Base-by-base conservation (phyloP, 805 yeast genomes). In the Barnettozyma wickerhamii region DNA sequence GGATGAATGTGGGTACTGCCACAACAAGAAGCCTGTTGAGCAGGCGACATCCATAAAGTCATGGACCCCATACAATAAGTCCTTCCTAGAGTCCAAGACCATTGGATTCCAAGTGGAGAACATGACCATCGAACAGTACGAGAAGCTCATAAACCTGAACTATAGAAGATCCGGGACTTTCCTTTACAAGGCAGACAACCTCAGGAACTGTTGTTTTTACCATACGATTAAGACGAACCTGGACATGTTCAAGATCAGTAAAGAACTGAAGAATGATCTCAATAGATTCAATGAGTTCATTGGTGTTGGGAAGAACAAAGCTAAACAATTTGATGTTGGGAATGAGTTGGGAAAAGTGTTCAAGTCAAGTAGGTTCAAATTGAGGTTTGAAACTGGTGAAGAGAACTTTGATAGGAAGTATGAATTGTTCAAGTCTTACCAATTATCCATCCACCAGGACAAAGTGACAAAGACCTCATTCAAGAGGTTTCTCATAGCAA, bases 141-240 rank as follows among this genome's bases (percentile, higher is more conserved):
- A 85, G 53, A 54, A 50, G 17, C 56, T 85, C 48, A 76, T 90
- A 51, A 80, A 87, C 50, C 64, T 69, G 49, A 95, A 95, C 2
- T 88, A 75, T 55, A 74, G 95, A 58, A 66, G 97, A 40, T 83
- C 93, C 24, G 96, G 96, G 0, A 58, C 62, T 2, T 84, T 77
- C 48, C 46, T 83, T 7, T 84, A 77, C 55, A 74, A 71, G 52
- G 78, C 85, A 1, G 96, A 90, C 56, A 59, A 77, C 46, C 54
- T 83, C 23, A 60, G 89, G 30, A 77, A 77, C 31, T 89, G 97
- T 56, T 89, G 97, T 52, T 70, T 90, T 17, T 71, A 80, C 59
- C 86, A 77, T 57, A 82, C 96, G 0, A 85, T 89, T 14, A 60
- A 96, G 39, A 79, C 95, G 0, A 66, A 66, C 18, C 60, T 74